phyloP scores from a whole-genome alignment of 306 rosid species.

The Glycine soja region DNA sequence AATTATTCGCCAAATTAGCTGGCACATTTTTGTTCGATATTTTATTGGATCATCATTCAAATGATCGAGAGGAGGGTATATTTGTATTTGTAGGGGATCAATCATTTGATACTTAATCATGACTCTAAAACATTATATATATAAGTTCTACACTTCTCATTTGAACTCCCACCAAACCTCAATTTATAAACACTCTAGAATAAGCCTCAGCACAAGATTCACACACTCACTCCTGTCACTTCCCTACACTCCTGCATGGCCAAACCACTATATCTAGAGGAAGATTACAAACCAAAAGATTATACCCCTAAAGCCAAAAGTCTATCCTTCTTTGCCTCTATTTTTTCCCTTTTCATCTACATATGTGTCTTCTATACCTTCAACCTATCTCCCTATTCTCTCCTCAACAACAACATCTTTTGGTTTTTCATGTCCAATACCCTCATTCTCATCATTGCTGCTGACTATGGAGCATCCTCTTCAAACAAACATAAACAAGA shows the following conservation, averaged over 20 bases:
- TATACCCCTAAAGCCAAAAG: slow-evolving; percentile 43
- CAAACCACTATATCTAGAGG: slow-evolving; percentile 55
- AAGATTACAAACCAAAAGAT: slow-evolving; percentile 49
- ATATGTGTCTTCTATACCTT: slow-evolving; percentile 59
- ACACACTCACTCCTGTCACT: slow-evolving; percentile 9
- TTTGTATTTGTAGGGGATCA: slow-evolving; percentile 54
- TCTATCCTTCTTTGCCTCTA: slow-evolving; percentile 61
- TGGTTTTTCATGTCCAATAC: slow-evolving; percentile 86
- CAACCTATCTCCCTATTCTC: slow-evolving; percentile 67
- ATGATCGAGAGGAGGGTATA: slow-evolving; percentile 43
- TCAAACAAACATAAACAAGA: slow-evolving; percentile 52
- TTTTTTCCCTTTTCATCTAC: slow-evolving; percentile 61
- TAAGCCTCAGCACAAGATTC: slow-evolving; percentile 26
- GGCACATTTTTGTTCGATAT: slow-evolving; percentile 43
- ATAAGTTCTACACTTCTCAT: slow-evolving; percentile 46
- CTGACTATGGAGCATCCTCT: slow-evolving; percentile 76
- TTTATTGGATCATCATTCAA: slow-evolving; percentile 27
- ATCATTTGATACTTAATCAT: slow-evolving; percentile 59
- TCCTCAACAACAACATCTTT: slow-evolving; percentile 67
- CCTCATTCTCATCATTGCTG: slow-evolving; percentile 82
- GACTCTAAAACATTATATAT: slow-evolving; percentile 34
- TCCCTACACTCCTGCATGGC: slow-evolving; percentile 49
- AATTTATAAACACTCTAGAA: slow-evolving; percentile 18
- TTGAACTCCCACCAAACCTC: slow-evolving; percentile 35
- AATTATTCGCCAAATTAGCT: slow-evolving; percentile 48